A percentile compares a stretch with the other conserved stretches of the same genome.
Conservation (phyloP, 2,329 filamentous ascomycete genomes). For the Microdochium bolleyi region DNA sequence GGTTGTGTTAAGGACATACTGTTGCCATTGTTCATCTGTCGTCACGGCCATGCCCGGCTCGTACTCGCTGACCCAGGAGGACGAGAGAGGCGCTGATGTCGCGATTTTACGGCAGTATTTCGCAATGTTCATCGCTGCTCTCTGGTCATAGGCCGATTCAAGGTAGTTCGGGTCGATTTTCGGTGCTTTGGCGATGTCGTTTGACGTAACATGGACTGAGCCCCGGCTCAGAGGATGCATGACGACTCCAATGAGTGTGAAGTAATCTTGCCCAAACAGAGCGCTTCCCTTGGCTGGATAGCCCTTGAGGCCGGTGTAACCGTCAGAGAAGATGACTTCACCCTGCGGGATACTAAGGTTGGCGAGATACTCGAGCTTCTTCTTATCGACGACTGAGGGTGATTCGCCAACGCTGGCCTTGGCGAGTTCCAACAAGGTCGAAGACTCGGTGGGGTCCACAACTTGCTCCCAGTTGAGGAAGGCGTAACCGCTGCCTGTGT, state of each 20-base stretch:
- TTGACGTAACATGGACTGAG: conserved; percentile 26
- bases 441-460: conserved; percentile 18
- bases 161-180: conserved; percentile 14
- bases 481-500: conserved; percentile 27
- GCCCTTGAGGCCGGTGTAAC: conserved; percentile 31
- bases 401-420: conserved; percentile 17
- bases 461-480: conserved; percentile 33
- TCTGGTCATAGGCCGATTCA: conserved; percentile 4
- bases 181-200: conserved; percentile 20
- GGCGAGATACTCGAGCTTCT: conserved; percentile 30
- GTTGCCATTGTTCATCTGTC: conserved; percentile 3
- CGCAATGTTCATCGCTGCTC: conserved; percentile 20
- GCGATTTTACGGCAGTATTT: conserved; percentile 1
- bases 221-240: conserved; percentile 27
- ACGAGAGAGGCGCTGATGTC: background rate
- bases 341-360: conserved; percentile 28
- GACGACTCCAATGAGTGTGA: conserved; percentile 16
- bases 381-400: conserved; percentile 21
- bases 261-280: conserved; percentile 20
- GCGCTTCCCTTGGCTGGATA: conserved; percentile 15
- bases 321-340: conserved; percentile 35
- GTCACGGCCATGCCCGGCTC: conserved; percentile 1
- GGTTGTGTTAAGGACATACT: conserved; percentile 7
- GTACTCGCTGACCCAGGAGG: background rate
- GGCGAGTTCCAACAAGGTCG: conserved; percentile 21